These are phyloP conservation scores for Corinectria fuckeliana DNA, from an alignment of 2,329 filamentous ascomycete species.

Conservation along the genomic window DNA sequence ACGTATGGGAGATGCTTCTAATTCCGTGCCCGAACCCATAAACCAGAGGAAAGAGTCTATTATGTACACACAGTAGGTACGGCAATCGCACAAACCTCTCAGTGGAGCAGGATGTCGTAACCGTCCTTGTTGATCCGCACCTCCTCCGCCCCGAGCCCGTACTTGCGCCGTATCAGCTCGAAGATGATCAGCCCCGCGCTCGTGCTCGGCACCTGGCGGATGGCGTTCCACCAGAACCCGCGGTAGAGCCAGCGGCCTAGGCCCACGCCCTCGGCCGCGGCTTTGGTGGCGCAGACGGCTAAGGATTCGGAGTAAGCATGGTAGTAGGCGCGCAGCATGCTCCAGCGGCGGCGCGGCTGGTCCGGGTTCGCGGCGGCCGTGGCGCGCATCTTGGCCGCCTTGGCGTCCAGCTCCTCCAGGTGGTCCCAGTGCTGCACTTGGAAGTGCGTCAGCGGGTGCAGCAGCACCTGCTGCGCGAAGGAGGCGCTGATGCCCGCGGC, in stretches of 20 bases:
- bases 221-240: conserved; percentile 75
- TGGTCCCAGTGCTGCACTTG: conserved; percentile 77
- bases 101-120: conserved; percentile 70
- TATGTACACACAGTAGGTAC: conserved; percentile 1
- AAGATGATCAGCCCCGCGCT: conserved; percentile 81
- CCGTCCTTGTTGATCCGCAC: conserved; percentile 72
- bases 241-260: conserved; percentile 71
- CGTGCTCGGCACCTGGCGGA: conserved; percentile 78
- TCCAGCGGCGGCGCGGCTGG: conserved; percentile 48
- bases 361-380: conserved; percentile 41
- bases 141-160: conserved; percentile 66
- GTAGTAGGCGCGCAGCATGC: conserved; percentile 70
- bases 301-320: conserved; percentile 74
- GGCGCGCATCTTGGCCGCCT: conserved; percentile 55
- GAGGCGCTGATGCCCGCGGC: conserved; percentile 73
- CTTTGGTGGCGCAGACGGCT: conserved; percentile 64
- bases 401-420: conserved; percentile 73
- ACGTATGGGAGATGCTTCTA: conserved; percentile 16
- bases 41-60: conserved; percentile 12
- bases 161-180: conserved; percentile 76
- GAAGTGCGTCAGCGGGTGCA: conserved; percentile 75
- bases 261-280: conserved; percentile 60
- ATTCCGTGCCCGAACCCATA: not conserved
- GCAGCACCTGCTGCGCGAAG: conserved; percentile 69
- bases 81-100: conserved; percentile 10